Conservation (phyloP, 139 green algal species). For the Limnomonas spitsbergensis region DNA sequence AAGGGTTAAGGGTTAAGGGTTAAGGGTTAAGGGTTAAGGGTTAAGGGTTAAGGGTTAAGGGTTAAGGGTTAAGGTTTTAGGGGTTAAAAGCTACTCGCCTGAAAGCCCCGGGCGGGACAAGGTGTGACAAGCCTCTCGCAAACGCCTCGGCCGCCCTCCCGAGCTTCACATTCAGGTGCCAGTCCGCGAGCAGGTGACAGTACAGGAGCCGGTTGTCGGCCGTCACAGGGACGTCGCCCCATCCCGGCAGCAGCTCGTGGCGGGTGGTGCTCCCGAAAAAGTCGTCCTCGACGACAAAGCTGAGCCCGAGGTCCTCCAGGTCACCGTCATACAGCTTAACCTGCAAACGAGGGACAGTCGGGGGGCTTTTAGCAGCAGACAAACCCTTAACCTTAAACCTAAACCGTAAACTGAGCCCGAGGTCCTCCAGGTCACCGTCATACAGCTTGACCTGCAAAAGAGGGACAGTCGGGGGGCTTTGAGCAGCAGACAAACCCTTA, state of each 20-base stretch:
- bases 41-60: no score
- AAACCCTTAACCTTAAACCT: no score
- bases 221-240: slow-evolving; percentile 53
- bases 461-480: no score
- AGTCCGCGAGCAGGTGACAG: slow-evolving; percentile 56
- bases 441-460: slow-evolving; percentile 64
- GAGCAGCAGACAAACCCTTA: no score
- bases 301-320: slow-evolving; percentile 67
- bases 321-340: slow-evolving; percentile 71
- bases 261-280: slow-evolving; percentile 49
- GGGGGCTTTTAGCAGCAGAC: no score
- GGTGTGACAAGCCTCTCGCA: slow-evolving; percentile 49
- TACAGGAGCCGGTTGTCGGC: slow-evolving; percentile 52
- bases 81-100: no score
- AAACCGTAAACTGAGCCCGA: no score
- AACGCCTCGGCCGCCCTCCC: slow-evolving; percentile 65
- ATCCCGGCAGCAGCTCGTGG: slow-evolving; percentile 22
- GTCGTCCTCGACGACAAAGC: slow-evolving; percentile 70
- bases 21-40: no score
- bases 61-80: no score
- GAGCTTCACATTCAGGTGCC: slow-evolving; percentile 72
- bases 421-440: slow-evolving; percentile 58
- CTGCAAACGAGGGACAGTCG: no score
- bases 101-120: slow-evolving; percentile 44
- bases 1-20: no score